These are phyloP conservation scores for Neurospora intermedia DNA, from an alignment of 495 filamentous ascomycete species.

Conservation along the genomic window DNA sequence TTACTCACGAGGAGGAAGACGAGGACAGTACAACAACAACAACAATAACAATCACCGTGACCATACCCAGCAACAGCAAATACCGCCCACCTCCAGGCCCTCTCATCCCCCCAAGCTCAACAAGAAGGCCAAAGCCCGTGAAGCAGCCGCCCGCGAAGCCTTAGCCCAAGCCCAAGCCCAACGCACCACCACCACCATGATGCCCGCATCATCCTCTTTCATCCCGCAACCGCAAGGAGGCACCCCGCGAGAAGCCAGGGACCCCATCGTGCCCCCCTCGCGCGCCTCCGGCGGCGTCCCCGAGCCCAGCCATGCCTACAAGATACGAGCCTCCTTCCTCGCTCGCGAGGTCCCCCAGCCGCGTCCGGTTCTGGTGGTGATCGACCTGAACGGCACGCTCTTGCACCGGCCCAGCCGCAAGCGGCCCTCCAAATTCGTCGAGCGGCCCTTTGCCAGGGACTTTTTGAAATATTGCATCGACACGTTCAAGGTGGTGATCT, in stretches of 20 bases:
- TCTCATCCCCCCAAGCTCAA: not conserved
- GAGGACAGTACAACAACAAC: not conserved
- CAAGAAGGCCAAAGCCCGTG: not conserved
- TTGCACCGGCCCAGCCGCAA: slow-evolving; percentile 51
- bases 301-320: slow-evolving; percentile 31
- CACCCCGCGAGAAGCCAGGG: not conserved
- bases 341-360: slow-evolving; percentile 15
- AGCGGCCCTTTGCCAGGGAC: slow-evolving; percentile 47
- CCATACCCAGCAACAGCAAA: not conserved
- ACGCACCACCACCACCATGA: not conserved
- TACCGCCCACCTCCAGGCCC: not conserved
- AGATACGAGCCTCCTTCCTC: slow-evolving; percentile 15
- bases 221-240: not conserved
- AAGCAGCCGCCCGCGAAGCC: not conserved
- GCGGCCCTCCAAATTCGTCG: slow-evolving; percentile 39
- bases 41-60: not conserved
- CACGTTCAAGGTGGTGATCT: slow-evolving; percentile 71
- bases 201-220: not conserved
- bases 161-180: not conserved
- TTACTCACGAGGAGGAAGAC: not conserved
- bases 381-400: slow-evolving; percentile 91
- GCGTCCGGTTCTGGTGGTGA: slow-evolving; percentile 57
- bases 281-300: slow-evolving; percentile 40
- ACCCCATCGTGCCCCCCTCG: slow-evolving; percentile 24
- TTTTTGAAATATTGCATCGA: slow-evolving; percentile 61